These are phyloP conservation scores for Lactarius psammicola DNA, from an alignment of 768 basidiomycete species.

Conservation along the genomic window DNA sequence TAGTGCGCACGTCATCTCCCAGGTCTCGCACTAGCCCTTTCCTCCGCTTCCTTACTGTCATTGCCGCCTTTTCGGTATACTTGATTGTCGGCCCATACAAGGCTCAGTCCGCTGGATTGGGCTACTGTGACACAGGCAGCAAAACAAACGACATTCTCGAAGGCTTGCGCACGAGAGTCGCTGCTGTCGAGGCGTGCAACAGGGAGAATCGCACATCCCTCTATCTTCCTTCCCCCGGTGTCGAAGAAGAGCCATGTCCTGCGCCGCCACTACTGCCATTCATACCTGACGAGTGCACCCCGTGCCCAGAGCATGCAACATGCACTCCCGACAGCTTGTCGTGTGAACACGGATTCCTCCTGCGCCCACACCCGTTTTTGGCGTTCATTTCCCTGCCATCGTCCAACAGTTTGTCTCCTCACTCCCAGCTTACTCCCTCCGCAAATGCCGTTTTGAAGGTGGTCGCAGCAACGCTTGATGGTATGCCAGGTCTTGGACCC, in stretches of 20 bases:
- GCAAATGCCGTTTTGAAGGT: constrained; percentile 34
- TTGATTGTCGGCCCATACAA: constrained; percentile 49
- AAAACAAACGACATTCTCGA: constrained; percentile 59
- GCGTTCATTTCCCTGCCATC: constrained; percentile 44
- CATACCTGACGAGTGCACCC: constrained; percentile 63
- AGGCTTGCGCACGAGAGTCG: constrained; percentile 43
- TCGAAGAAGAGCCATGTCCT: constrained; percentile 42
- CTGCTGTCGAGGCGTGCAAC: constrained; percentile 56
- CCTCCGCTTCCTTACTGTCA: constrained; percentile 41
- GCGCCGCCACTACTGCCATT: constrained; percentile 54
- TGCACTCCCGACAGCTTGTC: constrained; percentile 56
- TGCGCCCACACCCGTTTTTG: constrained; percentile 51
- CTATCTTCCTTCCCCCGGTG: constrained; percentile 33
- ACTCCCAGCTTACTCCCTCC: constrained; percentile 35
- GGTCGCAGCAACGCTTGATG: constrained; percentile 44
- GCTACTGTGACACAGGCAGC: constrained; percentile 69
- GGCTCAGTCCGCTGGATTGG: constrained; percentile 63
- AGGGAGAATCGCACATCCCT: constrained; percentile 51
- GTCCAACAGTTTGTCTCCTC: constrained; percentile 39
- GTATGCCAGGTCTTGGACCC: constrained; percentile 73
- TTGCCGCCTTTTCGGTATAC: constrained; percentile 38
- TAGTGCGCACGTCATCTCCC: constrained; percentile 20
- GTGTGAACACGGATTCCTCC: constrained; percentile 67
- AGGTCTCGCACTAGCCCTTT: constrained; percentile 33
- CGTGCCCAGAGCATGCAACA: constrained; percentile 58